phyloP scores from a whole-genome alignment of 768 basidiomycete species.

The Naganishia randhawae region DNA sequence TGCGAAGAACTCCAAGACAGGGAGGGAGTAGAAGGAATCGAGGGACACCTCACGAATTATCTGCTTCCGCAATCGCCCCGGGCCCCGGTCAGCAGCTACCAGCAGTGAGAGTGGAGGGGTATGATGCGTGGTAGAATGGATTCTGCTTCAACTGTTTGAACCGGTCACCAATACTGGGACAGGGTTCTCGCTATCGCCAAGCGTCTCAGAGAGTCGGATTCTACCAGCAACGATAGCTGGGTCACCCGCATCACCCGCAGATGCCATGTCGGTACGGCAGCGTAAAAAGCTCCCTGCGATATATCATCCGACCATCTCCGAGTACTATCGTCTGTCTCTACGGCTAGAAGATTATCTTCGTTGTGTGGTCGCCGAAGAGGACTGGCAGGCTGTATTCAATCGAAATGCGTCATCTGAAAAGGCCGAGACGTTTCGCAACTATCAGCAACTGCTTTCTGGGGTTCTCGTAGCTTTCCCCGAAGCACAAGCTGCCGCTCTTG shows the following conservation, averaged over 20 bases:
- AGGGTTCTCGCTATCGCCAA: no score
- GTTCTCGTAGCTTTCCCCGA: background rate
- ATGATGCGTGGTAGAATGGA: background rate
- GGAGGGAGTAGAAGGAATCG: no score
- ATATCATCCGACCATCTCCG: slow-evolving; percentile 41
- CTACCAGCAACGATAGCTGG: no score
- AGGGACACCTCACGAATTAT: background rate
- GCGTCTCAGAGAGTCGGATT: no score
- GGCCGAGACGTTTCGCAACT: background rate
- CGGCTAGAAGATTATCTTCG: slow-evolving; percentile 34
- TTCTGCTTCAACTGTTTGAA: no score
- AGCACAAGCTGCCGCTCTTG: background rate
- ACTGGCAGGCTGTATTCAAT: slow-evolving; percentile 2
- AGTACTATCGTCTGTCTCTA: slow-evolving; percentile 38
- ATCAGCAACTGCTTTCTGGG: slow-evolving; percentile 24
- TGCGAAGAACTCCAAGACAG: no score
- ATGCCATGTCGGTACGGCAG: background rate
- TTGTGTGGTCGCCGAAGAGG: background rate
- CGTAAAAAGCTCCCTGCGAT: background rate
- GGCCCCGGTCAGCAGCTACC: no score
- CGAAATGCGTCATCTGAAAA: background rate
- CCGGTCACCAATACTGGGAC: no score
- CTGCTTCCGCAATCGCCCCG: background rate
- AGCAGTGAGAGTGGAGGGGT: background rate
- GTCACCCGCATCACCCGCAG: no score